Conservation (phyloP, 2,329 filamentous ascomycete genomes). For the Ascochyta pisi region DNA sequence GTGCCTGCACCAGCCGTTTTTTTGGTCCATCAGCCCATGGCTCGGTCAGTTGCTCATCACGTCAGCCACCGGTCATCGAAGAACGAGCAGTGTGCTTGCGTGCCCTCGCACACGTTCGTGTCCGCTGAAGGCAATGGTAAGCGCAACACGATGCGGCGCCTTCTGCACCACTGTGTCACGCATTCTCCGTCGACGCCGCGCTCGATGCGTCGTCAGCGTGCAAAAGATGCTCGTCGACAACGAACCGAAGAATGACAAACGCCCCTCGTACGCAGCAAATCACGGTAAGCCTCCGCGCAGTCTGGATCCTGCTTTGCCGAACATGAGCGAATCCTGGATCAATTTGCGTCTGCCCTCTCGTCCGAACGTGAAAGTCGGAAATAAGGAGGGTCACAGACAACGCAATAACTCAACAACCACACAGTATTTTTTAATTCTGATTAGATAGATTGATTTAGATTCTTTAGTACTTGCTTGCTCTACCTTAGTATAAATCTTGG, state of each 20-base stretch:
- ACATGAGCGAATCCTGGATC: slow-evolving; percentile 19
- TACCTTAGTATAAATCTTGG: too few relatives aligned
- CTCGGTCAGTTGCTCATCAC: slow-evolving; percentile 1
- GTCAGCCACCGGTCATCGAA: neutral
- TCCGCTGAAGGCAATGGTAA: neutral
- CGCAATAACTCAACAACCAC: too few relatives aligned
- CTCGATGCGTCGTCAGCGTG: neutral
- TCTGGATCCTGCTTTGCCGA: slow-evolving; percentile 18
- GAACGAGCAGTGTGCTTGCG: slow-evolving; percentile 2
- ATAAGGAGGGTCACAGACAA: too few relatives aligned
- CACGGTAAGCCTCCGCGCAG: slow-evolving; percentile 10
- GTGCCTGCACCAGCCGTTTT: slow-evolving; percentile 5
- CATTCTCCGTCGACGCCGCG: neutral
- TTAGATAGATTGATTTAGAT: too few relatives aligned
- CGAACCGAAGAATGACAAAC: slow-evolving; percentile 6
- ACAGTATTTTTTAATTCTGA: too few relatives aligned
- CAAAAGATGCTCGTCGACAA: neutral
- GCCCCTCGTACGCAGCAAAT: slow-evolving; percentile 12
- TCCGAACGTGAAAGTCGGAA: too few relatives aligned
- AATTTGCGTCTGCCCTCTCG: slow-evolving; percentile 17
- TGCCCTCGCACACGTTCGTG: neutral
- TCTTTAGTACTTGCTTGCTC: too few relatives aligned
- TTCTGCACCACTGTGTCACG: slow-evolving; percentile 1
- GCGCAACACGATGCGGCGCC: neutral
- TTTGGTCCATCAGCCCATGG: slow-evolving; percentile 2